Base-by-base conservation (phyloP, 768 basidiomycete species). In the Mycena chlorophos region DNA sequence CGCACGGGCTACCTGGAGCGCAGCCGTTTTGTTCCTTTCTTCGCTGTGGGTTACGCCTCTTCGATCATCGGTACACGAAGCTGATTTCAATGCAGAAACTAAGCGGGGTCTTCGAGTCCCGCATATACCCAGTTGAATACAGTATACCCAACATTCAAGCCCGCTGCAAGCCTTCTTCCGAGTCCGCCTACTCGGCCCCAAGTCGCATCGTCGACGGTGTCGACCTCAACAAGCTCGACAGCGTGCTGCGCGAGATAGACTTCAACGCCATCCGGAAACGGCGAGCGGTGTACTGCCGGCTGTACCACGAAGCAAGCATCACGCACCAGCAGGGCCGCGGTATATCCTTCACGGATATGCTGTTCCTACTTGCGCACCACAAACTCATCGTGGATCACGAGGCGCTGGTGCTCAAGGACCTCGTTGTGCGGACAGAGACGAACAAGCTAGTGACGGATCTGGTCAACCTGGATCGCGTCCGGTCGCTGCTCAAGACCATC, bases 311-410 rank as follows among this genome's bases (percentile, higher is more conserved):
- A 75, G 94, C 95, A 2, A 77, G 69, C 61, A 81, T 94, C 28
- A 80, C 85, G 3, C 84, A 86, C 58, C 81, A 88, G 57, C 80
- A 78, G 28, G 84, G 85, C 1, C 79, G 83, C 49, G 94, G 94
- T 8, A 92, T 98, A 56, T 89, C 91, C 22, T 98, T 98, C 75
- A 91, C 86, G 1, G 82, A 85, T 42, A 96, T 96, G 91, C 79
- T 98, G 2, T 67, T 89, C 29, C 73, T 98, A 42, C 74, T 98
- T 37, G 88, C 91, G 1, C 96, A 97, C 67, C 87, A 98, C 73
- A 94, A 91, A 69, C 73, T 98, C 49, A 93, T 98, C 59, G 82
- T 91, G 48, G 94, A 97, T 71, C 83, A 83, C 25, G 89, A 93
- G 27, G 95, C 95, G 14, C 73, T 98, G 23, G 81, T 86, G 95